phyloP scores from a whole-genome alignment of 352 stramenopile genomes.

The Globisporangium okanoganense region DNA sequence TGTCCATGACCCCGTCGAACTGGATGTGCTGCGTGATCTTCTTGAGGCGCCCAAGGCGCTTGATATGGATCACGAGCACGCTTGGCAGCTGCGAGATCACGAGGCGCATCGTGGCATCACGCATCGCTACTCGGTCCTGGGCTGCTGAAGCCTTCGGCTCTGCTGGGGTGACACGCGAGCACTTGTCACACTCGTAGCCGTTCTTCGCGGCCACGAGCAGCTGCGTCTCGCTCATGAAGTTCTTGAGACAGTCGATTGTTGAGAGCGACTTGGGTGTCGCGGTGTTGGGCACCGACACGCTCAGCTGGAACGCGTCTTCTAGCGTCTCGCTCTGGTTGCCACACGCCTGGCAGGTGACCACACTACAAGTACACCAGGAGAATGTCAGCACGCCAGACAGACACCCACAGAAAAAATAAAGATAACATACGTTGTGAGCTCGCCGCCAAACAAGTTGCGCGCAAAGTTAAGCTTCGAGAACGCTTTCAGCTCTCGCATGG shows the following conservation, averaged over 20 bases:
- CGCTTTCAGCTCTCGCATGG: conserved; percentile 22
- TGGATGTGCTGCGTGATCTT: conserved; percentile 71
- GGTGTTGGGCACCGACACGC: conserved; percentile 41
- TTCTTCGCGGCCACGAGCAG: conserved; percentile 48
- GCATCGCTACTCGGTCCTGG: conserved; percentile 25
- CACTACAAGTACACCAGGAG: conserved; percentile 14
- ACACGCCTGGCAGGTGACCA: conserved; percentile 43
- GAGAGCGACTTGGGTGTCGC: conserved; percentile 14
- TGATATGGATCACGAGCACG: conserved; percentile 69
- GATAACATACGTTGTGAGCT: conserved; percentile 48
- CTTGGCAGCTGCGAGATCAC: conserved; percentile 44
- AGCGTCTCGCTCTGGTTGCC: conserved; percentile 45
- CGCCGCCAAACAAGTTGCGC: conserved; percentile 51
- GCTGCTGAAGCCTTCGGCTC: conserved; percentile 23
- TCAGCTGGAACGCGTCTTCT: conserved; percentile 64
- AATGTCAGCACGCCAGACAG: neutral
- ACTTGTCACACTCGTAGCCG: conserved; percentile 71
- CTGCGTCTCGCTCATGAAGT: conserved; percentile 45
- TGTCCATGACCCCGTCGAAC: conserved; percentile 54
- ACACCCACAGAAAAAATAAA: too few relatives aligned
- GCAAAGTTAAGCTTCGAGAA: conserved; percentile 60
- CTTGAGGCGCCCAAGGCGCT: conserved; percentile 40
- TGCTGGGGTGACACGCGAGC: conserved; percentile 34
- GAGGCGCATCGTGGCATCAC: conserved; percentile 53
- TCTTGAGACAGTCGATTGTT: conserved; percentile 43